These are phyloP conservation scores for Acer negundo DNA, from an alignment of 345 rosid species.

Conservation along the genomic window DNA sequence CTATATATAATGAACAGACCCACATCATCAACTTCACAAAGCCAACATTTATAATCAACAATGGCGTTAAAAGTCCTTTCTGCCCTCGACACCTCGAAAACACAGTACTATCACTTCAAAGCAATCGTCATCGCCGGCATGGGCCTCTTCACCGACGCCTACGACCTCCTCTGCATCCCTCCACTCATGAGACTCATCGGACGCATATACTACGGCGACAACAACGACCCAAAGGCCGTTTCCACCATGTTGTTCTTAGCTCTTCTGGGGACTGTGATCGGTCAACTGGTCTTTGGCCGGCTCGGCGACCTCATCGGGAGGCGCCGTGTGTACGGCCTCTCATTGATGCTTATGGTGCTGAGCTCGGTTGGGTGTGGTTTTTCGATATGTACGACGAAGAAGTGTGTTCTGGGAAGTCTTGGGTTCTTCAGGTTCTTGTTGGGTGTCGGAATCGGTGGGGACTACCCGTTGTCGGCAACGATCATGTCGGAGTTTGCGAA, in stretches of 20 bases:
- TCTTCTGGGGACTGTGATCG: conserved; percentile 60
- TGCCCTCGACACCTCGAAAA: conserved; percentile 51
- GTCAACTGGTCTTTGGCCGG: conserved; percentile 62
- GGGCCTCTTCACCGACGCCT: conserved; percentile 69
- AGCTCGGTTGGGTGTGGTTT: conserved; percentile 68
- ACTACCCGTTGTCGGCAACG: conserved; percentile 76
- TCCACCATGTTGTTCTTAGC: conserved; percentile 46
- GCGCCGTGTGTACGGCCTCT: conserved; percentile 57
- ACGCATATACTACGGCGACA: conserved; percentile 39
- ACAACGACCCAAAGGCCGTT: background rate
- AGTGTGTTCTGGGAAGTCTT: conserved; percentile 57
- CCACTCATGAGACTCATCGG: conserved; percentile 43
- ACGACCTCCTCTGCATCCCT: conserved; percentile 67
- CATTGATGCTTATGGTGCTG: conserved; percentile 54
- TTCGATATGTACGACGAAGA: conserved; percentile 52
- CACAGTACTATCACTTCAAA: conserved; percentile 62
- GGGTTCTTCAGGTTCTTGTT: conserved; percentile 64
- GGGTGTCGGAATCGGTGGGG: conserved; percentile 79
- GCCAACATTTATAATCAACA: background rate
- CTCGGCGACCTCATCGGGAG: conserved; percentile 66
- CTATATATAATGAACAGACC: no score
- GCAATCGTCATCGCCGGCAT: conserved; percentile 65
- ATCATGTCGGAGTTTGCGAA: conserved; percentile 88
- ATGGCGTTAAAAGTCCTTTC: conserved; percentile 51
- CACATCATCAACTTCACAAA: no score